Evolutionary conservation across 108 stramenopile genomes (phyloP).

Genomic region (Pseudonitzschia multiseries): DNA sequence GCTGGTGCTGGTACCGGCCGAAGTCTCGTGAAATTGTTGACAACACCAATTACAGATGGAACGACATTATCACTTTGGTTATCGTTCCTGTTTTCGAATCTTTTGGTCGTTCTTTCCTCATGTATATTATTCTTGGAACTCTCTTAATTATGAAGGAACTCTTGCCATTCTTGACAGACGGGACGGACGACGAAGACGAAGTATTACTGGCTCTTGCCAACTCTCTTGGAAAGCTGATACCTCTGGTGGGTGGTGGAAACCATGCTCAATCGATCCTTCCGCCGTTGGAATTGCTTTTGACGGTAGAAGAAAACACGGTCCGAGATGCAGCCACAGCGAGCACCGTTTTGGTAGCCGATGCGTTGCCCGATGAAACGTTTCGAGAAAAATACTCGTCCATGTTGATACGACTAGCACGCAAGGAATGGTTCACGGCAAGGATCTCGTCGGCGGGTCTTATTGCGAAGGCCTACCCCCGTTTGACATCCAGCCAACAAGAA

Average conservation of each 20-base stretch:
- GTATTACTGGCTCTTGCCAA: constrained; percentile 71
- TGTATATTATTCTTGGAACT: background rate
- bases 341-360: constrained; percentile 45
- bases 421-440: constrained; percentile 98
- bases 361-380: constrained; percentile 56
- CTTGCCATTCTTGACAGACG: constrained; percentile 81
- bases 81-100: background rate
- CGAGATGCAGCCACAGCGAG: constrained; percentile 76
- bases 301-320: constrained; percentile 74
- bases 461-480: constrained; percentile 60
- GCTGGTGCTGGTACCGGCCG: too few relatives aligned
- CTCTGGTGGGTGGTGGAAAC: constrained; percentile 62
- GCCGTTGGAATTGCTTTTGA: constrained; percentile 89
- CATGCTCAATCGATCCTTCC: constrained; percentile 66
- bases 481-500: constrained; percentile 43
- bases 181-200: constrained; percentile 86
- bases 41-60: too few relatives aligned
- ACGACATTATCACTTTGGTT: background rate
- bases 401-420: constrained; percentile 74
- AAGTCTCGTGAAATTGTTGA: too few relatives aligned
- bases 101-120: too few relatives aligned
- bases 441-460: constrained; percentile 89
- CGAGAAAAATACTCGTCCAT: constrained; percentile 72
- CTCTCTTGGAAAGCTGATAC: constrained; percentile 64
- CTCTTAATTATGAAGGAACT: constrained; percentile 64